Evolutionary conservation across 1,284 basidiomycete species (phyloP).

Genomic region (Ceraceosorus guamensis): DNA sequence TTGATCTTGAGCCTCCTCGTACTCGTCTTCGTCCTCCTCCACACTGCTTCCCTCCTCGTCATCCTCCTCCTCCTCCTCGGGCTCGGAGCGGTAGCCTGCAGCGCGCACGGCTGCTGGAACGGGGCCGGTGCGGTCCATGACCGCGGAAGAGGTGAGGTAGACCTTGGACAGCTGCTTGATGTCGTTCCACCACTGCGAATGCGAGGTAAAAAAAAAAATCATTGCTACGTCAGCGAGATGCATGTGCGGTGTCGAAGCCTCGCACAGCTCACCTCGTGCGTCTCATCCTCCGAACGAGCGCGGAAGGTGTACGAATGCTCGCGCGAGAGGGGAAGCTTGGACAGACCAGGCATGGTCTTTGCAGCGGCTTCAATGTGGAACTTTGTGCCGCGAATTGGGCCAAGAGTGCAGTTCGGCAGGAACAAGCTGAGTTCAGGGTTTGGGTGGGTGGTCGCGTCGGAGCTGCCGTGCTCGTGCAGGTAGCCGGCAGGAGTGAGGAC

Average conservation of each 20-base stretch:
- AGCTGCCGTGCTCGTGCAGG: slow-evolving; percentile 80
- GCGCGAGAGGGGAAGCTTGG: slow-evolving; percentile 46
- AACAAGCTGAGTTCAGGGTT: slow-evolving; percentile 78
- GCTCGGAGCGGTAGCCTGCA: slow-evolving; percentile 64
- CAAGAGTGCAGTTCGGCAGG: slow-evolving; percentile 89
- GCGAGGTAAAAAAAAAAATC: no score
- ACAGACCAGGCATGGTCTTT: slow-evolving; percentile 54
- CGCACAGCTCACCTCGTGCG: slow-evolving; percentile 65
- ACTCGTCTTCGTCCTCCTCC: slow-evolving; percentile 56
- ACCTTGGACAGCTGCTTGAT: slow-evolving; percentile 90
- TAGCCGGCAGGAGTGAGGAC: slow-evolving; percentile 92
- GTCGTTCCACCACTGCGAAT: slow-evolving; percentile 89
- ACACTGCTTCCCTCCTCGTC: slow-evolving; percentile 70
- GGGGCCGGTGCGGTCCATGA: slow-evolving; percentile 84
- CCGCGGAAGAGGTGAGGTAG: slow-evolving; percentile 89
- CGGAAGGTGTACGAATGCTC: slow-evolving; percentile 81
- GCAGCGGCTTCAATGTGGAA: slow-evolving; percentile 82
- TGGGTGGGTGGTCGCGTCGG: slow-evolving; percentile 63
- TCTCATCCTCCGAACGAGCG: slow-evolving; percentile 80
- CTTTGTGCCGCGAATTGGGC: slow-evolving; percentile 88
- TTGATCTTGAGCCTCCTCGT: slow-evolving; percentile 50
- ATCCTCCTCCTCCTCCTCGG: slow-evolving; percentile 60
- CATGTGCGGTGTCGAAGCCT: no score
- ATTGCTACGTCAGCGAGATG: no score
- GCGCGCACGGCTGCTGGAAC: slow-evolving; percentile 85